A percentile compares a stretch with the other conserved stretches of the same genome.
phyloP scores from a whole-genome alignment of 495 filamentous ascomycete species.

The Darksidea phi region DNA sequence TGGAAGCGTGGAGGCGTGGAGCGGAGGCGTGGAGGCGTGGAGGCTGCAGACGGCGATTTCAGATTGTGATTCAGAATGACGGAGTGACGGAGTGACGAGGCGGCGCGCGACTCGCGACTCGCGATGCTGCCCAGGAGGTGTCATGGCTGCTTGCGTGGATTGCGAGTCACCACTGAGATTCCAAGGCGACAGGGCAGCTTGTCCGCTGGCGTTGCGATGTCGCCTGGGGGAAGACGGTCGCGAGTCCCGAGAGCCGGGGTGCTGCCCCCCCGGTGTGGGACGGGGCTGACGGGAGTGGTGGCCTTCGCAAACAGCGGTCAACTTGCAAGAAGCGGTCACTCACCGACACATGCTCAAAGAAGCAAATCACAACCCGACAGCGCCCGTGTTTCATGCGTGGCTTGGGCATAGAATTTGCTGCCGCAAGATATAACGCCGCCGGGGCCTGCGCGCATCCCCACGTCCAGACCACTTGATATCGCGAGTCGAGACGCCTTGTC shows the following conservation, averaged over 20 bases:
- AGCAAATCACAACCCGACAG: constrained; percentile 21
- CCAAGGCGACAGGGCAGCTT: neutral
- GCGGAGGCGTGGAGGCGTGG: no score
- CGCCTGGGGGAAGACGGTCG: constrained; percentile 14
- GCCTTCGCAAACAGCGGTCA: constrained; percentile 21
- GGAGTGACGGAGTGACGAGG: no score
- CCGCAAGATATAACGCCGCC: constrained; percentile 16
- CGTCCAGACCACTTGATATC: neutral
- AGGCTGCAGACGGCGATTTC: no score
- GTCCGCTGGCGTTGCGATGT: neutral
- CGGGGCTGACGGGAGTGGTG: constrained; percentile 2
- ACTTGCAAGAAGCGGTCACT: constrained; percentile 27
- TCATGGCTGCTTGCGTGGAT: constrained; percentile 14
- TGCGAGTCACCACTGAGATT: constrained; percentile 10
- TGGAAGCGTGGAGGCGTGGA: no score
- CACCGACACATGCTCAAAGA: constrained; percentile 28
- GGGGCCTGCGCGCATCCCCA: neutral
- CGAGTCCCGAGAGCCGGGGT: constrained; percentile 18
- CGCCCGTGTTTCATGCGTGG: constrained; percentile 32
- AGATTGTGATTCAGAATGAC: no score
- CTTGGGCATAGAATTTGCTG: neutral
- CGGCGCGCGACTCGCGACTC: no score
- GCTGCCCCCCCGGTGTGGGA: neutral
- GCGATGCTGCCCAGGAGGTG: no score
- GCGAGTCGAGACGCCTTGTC: neutral